Evolutionary conservation across 148 eudicot species (phyloP).

Genomic region (Chenopodium formosanum): DNA sequence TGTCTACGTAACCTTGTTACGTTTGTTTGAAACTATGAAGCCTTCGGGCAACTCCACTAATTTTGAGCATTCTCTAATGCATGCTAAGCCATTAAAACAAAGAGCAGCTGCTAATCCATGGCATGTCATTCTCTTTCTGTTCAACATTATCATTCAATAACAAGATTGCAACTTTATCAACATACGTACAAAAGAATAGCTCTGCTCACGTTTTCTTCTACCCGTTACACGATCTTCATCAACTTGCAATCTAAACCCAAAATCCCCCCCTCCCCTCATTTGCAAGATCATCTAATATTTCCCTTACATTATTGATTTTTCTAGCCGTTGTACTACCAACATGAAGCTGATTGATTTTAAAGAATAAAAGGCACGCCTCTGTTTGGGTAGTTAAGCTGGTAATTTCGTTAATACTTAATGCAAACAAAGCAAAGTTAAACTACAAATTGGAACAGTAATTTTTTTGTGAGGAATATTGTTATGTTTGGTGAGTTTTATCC

Average conservation of each 20-base stretch:
- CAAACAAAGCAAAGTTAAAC: too few relatives aligned
- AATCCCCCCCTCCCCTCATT: conserved; percentile 2
- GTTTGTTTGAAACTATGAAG: background rate
- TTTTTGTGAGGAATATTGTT: too few relatives aligned
- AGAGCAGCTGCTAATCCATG: conserved; percentile 8
- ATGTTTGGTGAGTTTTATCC: too few relatives aligned
- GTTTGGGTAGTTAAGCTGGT: background rate
- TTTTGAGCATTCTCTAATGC: background rate
- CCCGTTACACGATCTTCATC: background rate
- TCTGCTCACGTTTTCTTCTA: background rate
- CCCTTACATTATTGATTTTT: background rate
- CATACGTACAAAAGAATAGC: conserved; percentile 7
- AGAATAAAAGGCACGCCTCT: conserved; percentile 10
- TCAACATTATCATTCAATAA: background rate
- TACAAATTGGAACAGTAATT: too few relatives aligned
- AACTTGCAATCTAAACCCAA: conserved; percentile 1
- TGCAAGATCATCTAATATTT: conserved; percentile 9
- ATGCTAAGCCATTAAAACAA: conserved; percentile 2
- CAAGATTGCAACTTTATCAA: conserved; percentile 11
- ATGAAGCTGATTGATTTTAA: background rate
- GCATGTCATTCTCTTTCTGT: background rate
- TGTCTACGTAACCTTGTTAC: too few relatives aligned
- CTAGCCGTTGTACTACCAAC: background rate
- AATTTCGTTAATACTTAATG: background rate
- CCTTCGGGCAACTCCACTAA: conserved; percentile 1